These are phyloP conservation scores for Delonix regia DNA, from an alignment of 306 rosid genomes.

Conservation along the genomic window DNA sequence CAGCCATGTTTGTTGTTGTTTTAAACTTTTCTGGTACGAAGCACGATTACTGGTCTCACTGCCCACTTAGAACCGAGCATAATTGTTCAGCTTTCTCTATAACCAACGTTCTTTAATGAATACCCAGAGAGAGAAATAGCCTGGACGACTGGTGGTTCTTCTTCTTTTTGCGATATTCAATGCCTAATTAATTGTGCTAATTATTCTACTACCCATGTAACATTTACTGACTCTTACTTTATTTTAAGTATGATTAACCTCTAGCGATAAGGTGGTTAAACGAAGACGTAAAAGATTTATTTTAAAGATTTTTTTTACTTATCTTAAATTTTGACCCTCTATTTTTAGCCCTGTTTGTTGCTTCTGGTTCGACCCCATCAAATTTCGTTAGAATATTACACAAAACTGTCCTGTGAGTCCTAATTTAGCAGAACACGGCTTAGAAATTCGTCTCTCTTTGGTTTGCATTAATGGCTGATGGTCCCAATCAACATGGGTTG, in stretches of 20 bases:
- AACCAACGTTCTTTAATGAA: constrained; percentile 50
- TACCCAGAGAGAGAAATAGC: constrained; percentile 17
- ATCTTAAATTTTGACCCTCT: not conserved
- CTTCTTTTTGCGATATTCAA: constrained; percentile 41
- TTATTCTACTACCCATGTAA: constrained; percentile 20
- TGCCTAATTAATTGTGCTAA: constrained; percentile 8
- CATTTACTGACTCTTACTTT: not conserved
- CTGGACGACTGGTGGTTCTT: not conserved
- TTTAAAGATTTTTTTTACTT: too few relatives aligned
- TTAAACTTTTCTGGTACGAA: constrained; percentile 32
- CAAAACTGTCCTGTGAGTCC: constrained; percentile 21
- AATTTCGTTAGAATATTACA: constrained; percentile 25
- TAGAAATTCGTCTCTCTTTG: not conserved
- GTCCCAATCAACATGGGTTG: constrained; percentile 19
- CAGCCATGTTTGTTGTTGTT: constrained; percentile 20
- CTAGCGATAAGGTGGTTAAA: not conserved
- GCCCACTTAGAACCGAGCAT: constrained; percentile 37
- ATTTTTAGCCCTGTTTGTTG: not conserved
- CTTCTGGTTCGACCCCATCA: constrained; percentile 11
- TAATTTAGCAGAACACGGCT: not conserved
- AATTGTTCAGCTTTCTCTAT: constrained; percentile 67
- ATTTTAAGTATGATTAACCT: not conserved
- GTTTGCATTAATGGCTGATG: constrained; percentile 39
- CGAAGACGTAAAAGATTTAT: not conserved
- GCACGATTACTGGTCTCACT: constrained; percentile 42